phyloP scores from a whole-genome alignment of 768 basidiomycete species.

The Auriculariales sp. region DNA sequence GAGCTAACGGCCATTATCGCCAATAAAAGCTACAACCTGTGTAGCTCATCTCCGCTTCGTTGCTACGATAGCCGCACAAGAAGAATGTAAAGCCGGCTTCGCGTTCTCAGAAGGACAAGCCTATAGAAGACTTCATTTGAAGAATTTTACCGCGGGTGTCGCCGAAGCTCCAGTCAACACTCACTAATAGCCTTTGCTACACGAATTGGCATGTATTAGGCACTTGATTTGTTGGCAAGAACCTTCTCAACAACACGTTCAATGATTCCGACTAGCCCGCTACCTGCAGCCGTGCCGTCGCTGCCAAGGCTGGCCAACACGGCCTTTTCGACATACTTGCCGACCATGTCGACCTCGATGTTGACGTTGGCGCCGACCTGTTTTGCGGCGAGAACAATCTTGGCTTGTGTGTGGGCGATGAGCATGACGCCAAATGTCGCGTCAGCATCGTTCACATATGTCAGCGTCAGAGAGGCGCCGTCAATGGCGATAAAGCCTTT shows the following conservation, averaged over 20 bases:
- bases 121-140: no score
- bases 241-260: constrained; percentile 13
- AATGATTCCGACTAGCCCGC: constrained; percentile 12
- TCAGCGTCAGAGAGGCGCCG: constrained; percentile 86
- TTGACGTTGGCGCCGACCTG: constrained; percentile 71
- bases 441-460: constrained; percentile 48
- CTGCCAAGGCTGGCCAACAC: constrained; percentile 53
- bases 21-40: no score
- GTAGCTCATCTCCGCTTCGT: no score
- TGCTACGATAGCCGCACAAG: no score
- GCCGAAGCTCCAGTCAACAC: no score
- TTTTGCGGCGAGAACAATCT: constrained; percentile 70
- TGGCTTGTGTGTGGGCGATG: constrained; percentile 84
- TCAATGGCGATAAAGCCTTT: constrained; percentile 95
- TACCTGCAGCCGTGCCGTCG: constrained; percentile 1
- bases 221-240: constrained; percentile 3
- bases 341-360: constrained; percentile 90
- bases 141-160: no score
- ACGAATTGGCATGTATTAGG: no score
- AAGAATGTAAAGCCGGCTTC: no score
- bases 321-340: constrained; percentile 81
- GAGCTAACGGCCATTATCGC: no score
- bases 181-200: no score
- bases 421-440: constrained; percentile 82
- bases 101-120: no score